Evolutionary conservation across 2,329 filamentous ascomycete species (phyloP).

Genomic region (Botrytis squamosa): DNA sequence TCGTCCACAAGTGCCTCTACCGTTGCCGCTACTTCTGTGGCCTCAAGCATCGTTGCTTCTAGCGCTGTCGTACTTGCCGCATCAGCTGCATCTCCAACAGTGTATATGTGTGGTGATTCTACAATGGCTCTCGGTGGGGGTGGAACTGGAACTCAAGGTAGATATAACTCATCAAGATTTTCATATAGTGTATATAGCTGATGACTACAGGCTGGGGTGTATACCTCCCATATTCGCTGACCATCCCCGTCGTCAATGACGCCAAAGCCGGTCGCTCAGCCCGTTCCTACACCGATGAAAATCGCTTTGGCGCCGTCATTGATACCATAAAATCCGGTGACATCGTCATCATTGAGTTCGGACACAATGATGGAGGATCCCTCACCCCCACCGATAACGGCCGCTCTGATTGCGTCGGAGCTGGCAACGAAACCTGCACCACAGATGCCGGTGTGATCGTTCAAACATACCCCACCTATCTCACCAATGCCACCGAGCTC

Average conservation of each 20-base stretch:
- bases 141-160: constrained; percentile 46
- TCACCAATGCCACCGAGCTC: constrained; percentile 32
- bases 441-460: constrained; percentile 47
- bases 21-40: not conserved
- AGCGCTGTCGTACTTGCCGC: not conserved
- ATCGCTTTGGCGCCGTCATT: constrained; percentile 59
- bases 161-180: not conserved
- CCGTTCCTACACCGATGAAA: constrained; percentile 64
- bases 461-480: constrained; percentile 37
- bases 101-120: constrained; percentile 61
- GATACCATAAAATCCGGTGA: constrained; percentile 39
- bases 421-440: constrained; percentile 48
- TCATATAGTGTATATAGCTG: not conserved
- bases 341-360: constrained; percentile 58
- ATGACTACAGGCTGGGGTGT: constrained; percentile 57
- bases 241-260: constrained; percentile 56
- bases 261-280: constrained; percentile 66
- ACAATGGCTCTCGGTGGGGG: constrained; percentile 56
- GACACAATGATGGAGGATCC: constrained; percentile 66
- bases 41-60: not conserved
- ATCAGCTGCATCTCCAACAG: constrained; percentile 38
- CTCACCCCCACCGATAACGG: constrained; percentile 55
- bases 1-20: not conserved
- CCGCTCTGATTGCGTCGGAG: constrained; percentile 54
- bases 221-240: constrained; percentile 54